Base-by-base conservation (phyloP, 148 eudicot species). In the Chenopodium berlandieri region DNA sequence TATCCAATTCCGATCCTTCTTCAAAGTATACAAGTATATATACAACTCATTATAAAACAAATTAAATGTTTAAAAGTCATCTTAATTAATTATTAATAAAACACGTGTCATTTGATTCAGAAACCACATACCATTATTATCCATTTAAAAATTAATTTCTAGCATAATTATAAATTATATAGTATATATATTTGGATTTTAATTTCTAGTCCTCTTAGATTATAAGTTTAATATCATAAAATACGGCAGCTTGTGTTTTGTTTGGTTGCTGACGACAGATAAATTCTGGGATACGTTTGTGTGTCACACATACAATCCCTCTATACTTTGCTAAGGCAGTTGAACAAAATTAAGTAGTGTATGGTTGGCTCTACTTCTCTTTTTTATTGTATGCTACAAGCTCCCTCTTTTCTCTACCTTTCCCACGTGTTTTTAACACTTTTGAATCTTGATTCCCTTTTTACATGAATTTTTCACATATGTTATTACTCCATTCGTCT, bases 341-440 rank as follows among this genome's bases (percentile, higher is more conserved):
- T 94, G 90, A 94, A 89, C 98, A 85, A 88, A 89, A 14, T 52
- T 52, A 52, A 89, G 86, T 91, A 83, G 91, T 92, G 85, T 85
- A 71, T 89, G 79, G 98, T 90, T 94, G 97, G 97, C 89, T 86
- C 86, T 82, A 79, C 81, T 81, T 71, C 76, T 83, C 79, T 77
- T 71, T 60, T 83, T 16, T 58, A 27, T 72, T 80, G 83, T 81
- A 82, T 81, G n/a, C 84, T 75, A 70, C 79, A 83, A 83, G 81
- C 75, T 82, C 73, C 76, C 81, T 66, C 79, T 78, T 70, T 63
- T 62, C 76, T 78, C 22, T 64, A 52, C 25, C 73, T 79, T 67
- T 52, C 82, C 85, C 79, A 78, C 79, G 82, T 79, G 75, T 66
- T 83, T 40, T 32, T 16, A 17, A 56, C 3, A 14, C 4, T 56